phyloP scores from a whole-genome alignment of 1,284 basidiomycete genomes.

The Afroboletus lepidellus region DNA sequence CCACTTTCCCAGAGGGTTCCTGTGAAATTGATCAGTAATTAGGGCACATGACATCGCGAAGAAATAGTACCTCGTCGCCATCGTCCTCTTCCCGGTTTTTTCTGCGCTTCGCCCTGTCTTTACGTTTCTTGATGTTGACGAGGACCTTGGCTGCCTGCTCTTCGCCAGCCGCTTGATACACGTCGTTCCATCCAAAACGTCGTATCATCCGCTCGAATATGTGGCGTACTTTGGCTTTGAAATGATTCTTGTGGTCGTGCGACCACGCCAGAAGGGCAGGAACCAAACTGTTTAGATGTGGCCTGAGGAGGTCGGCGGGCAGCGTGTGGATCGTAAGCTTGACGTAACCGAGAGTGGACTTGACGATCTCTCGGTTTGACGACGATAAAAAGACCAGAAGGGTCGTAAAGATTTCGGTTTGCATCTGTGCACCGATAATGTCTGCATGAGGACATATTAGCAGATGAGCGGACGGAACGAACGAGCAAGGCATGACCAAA shows the following conservation, averaged over 20 bases:
- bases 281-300: constrained; percentile 77
- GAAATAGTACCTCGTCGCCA: constrained; percentile 42
- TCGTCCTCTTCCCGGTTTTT: constrained; percentile 53
- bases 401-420: constrained; percentile 84
- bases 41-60: neutral
- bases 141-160: constrained; percentile 72
- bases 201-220: constrained; percentile 96
- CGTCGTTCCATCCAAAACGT: constrained; percentile 85
- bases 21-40: constrained; percentile 23
- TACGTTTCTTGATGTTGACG: constrained; percentile 43
- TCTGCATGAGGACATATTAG: constrained; percentile 44
- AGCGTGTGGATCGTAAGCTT: constrained; percentile 92
- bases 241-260: constrained; percentile 98
- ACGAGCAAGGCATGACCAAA: neutral
- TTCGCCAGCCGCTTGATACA: constrained; percentile 75
- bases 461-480: neutral
- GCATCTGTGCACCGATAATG: constrained; percentile 71
- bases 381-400: constrained; percentile 89
- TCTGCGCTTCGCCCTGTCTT: constrained; percentile 86
- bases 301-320: constrained; percentile 66
- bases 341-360: constrained; percentile 92
- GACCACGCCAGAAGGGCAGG: constrained; percentile 89
- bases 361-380: constrained; percentile 96
- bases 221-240: constrained; percentile 95
- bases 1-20: constrained; percentile 44